Conservation (phyloP, 2,329 filamentous ascomycete genomes). For the Lecanosticta acicola region DNA sequence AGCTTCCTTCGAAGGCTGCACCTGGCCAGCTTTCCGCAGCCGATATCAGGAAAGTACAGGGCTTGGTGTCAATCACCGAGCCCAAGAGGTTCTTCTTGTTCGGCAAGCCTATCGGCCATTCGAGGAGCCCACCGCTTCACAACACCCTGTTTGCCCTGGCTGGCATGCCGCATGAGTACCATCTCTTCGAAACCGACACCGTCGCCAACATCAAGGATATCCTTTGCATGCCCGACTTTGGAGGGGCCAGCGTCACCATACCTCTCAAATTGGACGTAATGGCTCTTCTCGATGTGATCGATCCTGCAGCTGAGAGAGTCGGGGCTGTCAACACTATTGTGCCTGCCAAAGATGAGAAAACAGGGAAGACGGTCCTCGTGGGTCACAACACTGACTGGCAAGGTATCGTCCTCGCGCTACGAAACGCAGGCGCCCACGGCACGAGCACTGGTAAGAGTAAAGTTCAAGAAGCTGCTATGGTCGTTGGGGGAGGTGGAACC, state of each 20-base stretch:
- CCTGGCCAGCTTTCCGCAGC: slow-evolving; percentile 87
- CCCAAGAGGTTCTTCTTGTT: slow-evolving; percentile 79
- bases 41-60: slow-evolving; percentile 75
- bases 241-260: slow-evolving; percentile 92
- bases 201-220: slow-evolving; percentile 56
- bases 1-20: slow-evolving; percentile 85
- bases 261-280: slow-evolving; percentile 89
- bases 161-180: slow-evolving; percentile 82
- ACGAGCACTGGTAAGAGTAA: slow-evolving; percentile 13
- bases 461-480: slow-evolving; percentile 57
- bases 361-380: slow-evolving; percentile 48
- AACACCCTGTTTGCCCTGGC: slow-evolving; percentile 72
- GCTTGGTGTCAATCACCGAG: slow-evolving; percentile 72
- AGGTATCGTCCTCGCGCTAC: slow-evolving; percentile 79
- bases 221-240: slow-evolving; percentile 69
- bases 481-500: slow-evolving; percentile 88
- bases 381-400: slow-evolving; percentile 96
- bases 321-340: slow-evolving; percentile 95
- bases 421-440: slow-evolving; percentile 57
- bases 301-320: slow-evolving; percentile 71
- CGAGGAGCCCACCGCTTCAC: slow-evolving; percentile 82
- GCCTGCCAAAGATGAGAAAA: slow-evolving; percentile 41
- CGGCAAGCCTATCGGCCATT: slow-evolving; percentile 75
- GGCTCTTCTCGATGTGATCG: slow-evolving; percentile 70
- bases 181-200: slow-evolving; percentile 65